Conservation (phyloP, 1,284 basidiomycete genomes). For the Ganoderma lucidum region DNA sequence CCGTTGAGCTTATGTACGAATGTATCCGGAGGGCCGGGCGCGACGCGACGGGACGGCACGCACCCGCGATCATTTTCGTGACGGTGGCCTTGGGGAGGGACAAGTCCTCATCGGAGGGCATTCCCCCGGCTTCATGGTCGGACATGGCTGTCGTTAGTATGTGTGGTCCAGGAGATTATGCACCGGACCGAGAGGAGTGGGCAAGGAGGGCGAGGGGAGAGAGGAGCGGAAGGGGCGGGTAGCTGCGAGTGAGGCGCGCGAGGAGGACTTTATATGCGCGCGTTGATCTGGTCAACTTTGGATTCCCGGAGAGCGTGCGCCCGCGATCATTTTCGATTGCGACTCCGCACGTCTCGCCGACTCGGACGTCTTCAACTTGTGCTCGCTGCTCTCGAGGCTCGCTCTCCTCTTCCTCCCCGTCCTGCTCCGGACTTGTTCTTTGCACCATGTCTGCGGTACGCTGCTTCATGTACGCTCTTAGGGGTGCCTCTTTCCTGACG, state of each 20-base stretch:
- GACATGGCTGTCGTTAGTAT: slow-evolving; percentile 64
- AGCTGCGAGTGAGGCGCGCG: slow-evolving; percentile 29
- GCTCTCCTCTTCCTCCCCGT: neutral
- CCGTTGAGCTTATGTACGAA: slow-evolving; percentile 1
- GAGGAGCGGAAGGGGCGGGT: slow-evolving; percentile 24
- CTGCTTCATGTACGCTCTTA: slow-evolving; percentile 28
- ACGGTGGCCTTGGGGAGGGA: slow-evolving; percentile 97
- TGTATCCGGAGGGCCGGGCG: neutral
- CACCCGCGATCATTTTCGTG: slow-evolving; percentile 95
- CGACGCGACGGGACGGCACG: slow-evolving; percentile 34
- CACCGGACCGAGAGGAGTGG: slow-evolving; percentile 5
- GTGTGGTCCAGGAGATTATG: slow-evolving; percentile 12
- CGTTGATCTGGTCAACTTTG: slow-evolving; percentile 29
- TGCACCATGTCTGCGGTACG: slow-evolving; percentile 63
- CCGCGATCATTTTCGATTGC: slow-evolving; percentile 45
- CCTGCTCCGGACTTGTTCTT: slow-evolving; percentile 12
- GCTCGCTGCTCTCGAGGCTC: slow-evolving; percentile 17
- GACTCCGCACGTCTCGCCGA: slow-evolving; percentile 62
- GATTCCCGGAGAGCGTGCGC: slow-evolving; percentile 15
- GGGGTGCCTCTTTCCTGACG: slow-evolving; percentile 25
- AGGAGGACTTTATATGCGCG: slow-evolving; percentile 35
- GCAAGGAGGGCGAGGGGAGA: slow-evolving; percentile 12
- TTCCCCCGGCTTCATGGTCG: slow-evolving; percentile 79
- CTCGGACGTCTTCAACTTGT: slow-evolving; percentile 25
- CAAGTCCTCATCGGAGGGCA: slow-evolving; percentile 85